These are phyloP conservation scores for Thraustochytrium striatum DNA, from an alignment of 352 stramenopile species.

Conservation along the genomic window DNA sequence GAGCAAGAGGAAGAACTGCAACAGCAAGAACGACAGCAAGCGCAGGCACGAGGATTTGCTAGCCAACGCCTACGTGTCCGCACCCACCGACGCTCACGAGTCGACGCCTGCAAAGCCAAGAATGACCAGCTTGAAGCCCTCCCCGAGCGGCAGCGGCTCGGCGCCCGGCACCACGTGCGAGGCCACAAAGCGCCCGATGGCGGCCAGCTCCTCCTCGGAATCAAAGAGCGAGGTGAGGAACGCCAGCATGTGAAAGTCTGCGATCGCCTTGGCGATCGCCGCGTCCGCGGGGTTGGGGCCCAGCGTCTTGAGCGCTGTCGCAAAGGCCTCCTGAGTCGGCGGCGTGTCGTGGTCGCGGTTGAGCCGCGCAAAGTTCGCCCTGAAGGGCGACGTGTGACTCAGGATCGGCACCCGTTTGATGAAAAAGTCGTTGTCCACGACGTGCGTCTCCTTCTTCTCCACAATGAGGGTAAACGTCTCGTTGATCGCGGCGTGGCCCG, in stretches of 20 bases:
- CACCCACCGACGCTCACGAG: no score
- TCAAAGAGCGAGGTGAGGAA: constrained; percentile 41
- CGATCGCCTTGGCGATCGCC: constrained; percentile 29
- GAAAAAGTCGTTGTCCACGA: constrained; percentile 51
- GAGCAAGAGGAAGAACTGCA: no score
- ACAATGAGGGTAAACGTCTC: constrained; percentile 46
- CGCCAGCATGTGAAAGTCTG: constrained; percentile 38
- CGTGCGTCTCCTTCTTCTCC: constrained; percentile 35
- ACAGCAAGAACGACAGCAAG: no score
- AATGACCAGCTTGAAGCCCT: constrained; percentile 23
- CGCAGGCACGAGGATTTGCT: no score
- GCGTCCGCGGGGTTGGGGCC: constrained; percentile 8
- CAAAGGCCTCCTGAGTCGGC: not conserved
- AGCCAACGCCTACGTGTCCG: no score
- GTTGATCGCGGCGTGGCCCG: constrained; percentile 37
- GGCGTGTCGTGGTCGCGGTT: constrained; percentile 24
- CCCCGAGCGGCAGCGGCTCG: not conserved
- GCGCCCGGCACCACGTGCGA: constrained; percentile 10
- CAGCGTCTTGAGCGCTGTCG: not conserved
- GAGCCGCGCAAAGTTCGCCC: constrained; percentile 17
- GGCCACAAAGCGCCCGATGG: not conserved
- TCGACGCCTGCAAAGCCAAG: constrained; percentile 6
- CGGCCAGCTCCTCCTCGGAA: constrained; percentile 12
- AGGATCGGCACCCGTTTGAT: constrained; percentile 45
- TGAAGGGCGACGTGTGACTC: constrained; percentile 30